Conservation (phyloP, 768 basidiomycete genomes). For the Galerina sulciceps region DNA sequence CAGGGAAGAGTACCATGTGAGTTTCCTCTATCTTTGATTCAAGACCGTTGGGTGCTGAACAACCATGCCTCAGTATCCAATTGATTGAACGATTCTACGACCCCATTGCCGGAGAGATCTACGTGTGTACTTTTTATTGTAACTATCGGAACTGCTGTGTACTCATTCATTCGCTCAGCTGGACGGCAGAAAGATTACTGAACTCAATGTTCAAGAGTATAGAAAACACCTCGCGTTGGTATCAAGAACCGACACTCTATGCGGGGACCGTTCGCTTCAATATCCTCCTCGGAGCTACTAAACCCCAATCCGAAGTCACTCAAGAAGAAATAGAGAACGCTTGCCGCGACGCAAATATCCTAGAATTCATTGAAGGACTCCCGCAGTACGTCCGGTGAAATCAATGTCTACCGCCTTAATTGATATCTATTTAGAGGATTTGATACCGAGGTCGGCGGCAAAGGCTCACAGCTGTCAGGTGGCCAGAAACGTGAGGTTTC, state of each 20-base stretch:
- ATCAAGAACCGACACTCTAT: slow-evolving; percentile 90
- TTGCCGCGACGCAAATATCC: slow-evolving; percentile 86
- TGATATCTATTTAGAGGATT: slow-evolving; percentile 63
- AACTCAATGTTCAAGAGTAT: slow-evolving; percentile 85
- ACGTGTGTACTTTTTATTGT: slow-evolving; percentile 41
- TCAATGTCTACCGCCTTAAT: slow-evolving; percentile 10
- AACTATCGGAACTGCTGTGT: neutral
- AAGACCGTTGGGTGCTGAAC: slow-evolving; percentile 9
- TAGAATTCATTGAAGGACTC: slow-evolving; percentile 85
- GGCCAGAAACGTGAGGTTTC: slow-evolving; percentile 76
- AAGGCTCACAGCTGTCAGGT: slow-evolving; percentile 87
- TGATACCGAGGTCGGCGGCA: slow-evolving; percentile 90
- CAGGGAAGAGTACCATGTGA: slow-evolving; percentile 82
- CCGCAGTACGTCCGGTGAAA: slow-evolving; percentile 61
- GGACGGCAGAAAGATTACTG: slow-evolving; percentile 74
- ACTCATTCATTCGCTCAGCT: slow-evolving; percentile 41
- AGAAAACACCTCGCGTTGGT: slow-evolving; percentile 88
- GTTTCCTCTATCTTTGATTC: slow-evolving; percentile 19
- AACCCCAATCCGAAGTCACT: slow-evolving; percentile 77
- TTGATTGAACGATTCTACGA: slow-evolving; percentile 87
- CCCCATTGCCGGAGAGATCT: slow-evolving; percentile 70
- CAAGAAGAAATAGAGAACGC: slow-evolving; percentile 86
- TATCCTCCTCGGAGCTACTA: slow-evolving; percentile 82
- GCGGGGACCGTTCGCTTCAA: slow-evolving; percentile 91
- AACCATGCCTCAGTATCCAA: slow-evolving; percentile 57